Evolutionary conservation across 2,329 filamentous ascomycete species (phyloP).

Genomic region (Arachnopeziza araneosa): DNA sequence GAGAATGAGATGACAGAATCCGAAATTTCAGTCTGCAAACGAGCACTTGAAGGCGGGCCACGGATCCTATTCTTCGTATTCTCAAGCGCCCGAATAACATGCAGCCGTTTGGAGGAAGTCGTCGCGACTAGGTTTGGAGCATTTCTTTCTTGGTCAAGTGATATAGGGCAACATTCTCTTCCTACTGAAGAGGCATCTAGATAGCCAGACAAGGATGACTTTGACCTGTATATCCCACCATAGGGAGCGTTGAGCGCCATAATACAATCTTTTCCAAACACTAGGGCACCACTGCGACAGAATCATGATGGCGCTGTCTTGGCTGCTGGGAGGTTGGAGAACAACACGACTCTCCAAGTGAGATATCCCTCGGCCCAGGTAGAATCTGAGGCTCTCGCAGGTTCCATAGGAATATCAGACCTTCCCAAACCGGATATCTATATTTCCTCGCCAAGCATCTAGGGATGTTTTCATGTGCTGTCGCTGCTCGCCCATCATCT

Average conservation of each 20-base stretch:
- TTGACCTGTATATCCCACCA: not conserved
- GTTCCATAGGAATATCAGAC: not conserved
- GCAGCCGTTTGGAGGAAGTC: not conserved
- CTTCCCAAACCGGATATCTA: not conserved
- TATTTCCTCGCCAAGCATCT: not conserved
- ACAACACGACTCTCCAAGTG: not conserved
- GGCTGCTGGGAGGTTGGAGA: not conserved
- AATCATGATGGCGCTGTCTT: not conserved
- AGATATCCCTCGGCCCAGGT: not conserved
- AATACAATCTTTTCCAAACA: not conserved
- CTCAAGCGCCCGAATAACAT: not conserved
- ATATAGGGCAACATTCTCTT: not conserved
- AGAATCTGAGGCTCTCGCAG: not conserved
- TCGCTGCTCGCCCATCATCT: too few relatives aligned
- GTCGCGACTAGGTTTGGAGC: not conserved
- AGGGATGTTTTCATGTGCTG: not conserved
- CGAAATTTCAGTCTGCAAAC: not conserved
- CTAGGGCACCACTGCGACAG: too few relatives aligned
- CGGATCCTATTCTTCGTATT: not conserved
- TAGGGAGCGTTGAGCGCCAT: not conserved
- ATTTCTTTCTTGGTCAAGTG: not conserved
- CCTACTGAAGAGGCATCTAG: not conserved
- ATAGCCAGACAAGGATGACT: not conserved
- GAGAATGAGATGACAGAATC: slow-evolving; percentile 1
- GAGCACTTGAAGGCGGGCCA: not conserved